Conservation (phyloP, 1,139 yeast genomes). For the Diutina ranongensis region DNA sequence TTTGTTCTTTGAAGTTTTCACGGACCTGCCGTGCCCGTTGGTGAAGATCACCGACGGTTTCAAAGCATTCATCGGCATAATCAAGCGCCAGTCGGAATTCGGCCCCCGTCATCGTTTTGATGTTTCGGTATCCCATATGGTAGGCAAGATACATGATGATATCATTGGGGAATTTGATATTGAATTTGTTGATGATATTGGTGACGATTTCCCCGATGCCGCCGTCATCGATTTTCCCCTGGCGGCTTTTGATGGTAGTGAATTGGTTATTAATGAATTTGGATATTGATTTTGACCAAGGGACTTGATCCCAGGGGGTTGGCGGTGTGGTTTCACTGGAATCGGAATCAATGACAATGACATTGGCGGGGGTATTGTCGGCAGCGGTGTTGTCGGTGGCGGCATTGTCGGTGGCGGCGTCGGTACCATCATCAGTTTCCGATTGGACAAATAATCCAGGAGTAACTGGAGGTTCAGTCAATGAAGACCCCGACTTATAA, state of each 20-base stretch:
- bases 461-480: no score
- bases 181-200: background rate
- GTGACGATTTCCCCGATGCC: background rate
- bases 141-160: background rate
- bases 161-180: background rate
- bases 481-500: no score
- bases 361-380: background rate
- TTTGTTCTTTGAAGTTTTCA: background rate
- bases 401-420: no score
- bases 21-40: background rate
- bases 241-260: background rate
- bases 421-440: no score
- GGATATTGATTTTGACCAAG: background rate
- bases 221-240: background rate
- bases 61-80: background rate
- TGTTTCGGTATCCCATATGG: background rate
- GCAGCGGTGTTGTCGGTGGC: no score
- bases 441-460: no score
- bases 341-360: background rate
- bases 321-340: background rate
- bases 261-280: background rate
- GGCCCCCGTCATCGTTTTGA: background rate
- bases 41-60: background rate
- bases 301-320: background rate
- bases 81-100: slow-evolving; percentile 2